Conservation (phyloP, 345 rosid genomes). For the Eucalyptus microcorys region DNA sequence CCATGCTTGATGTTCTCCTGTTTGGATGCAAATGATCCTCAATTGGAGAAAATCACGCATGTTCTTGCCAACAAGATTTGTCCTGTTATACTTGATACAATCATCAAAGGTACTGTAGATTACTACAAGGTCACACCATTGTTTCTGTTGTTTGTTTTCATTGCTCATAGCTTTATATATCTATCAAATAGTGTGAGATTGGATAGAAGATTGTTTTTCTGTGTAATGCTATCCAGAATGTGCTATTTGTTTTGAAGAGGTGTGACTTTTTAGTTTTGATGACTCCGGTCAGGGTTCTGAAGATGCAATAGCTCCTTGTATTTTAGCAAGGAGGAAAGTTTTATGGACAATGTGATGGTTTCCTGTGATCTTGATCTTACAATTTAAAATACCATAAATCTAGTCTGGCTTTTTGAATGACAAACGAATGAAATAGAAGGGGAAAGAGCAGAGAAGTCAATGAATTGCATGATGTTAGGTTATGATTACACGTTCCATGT, state of each 20-base stretch:
- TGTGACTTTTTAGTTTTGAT: neutral
- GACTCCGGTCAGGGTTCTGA: neutral
- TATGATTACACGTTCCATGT: neutral
- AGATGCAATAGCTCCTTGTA: neutral
- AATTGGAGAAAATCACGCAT: slow-evolving; percentile 31
- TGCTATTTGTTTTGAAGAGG: neutral
- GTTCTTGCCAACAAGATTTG: slow-evolving; percentile 52
- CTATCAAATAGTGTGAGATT: neutral
- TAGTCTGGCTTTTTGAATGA: neutral
- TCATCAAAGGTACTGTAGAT: slow-evolving; percentile 61
- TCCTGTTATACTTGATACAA: slow-evolving; percentile 66
- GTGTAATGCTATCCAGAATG: neutral
- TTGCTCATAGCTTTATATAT: neutral
- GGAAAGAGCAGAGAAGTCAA: neutral
- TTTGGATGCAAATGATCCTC: slow-evolving; percentile 20
- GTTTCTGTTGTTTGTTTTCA: neutral
- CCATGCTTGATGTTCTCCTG: slow-evolving; percentile 70
- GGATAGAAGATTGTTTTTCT: neutral
- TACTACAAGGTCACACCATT: neutral
- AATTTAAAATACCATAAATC: neutral
- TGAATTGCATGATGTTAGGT: neutral
- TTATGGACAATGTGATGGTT: neutral
- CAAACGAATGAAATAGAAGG: neutral
- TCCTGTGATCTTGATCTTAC: neutral
- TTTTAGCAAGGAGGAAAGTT: neutral